Conservation (phyloP, 23 red algal genomes). For the Gracilaria vermiculophylla region DNA sequence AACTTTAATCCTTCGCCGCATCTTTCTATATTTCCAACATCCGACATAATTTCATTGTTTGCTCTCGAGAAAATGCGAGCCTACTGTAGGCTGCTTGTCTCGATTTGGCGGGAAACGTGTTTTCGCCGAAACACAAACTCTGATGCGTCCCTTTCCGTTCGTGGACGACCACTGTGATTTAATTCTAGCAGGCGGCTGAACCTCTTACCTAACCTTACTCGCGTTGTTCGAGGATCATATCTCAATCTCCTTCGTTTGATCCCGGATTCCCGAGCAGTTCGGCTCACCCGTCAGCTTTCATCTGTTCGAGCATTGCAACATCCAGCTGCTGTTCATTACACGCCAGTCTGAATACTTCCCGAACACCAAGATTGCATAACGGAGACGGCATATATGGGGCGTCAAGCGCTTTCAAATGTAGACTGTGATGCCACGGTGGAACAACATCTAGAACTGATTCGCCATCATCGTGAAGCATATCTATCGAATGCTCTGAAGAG, state of each 20-base stretch:
- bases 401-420: not conserved
- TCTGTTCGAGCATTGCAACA: not conserved
- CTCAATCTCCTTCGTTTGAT: too few relatives aligned
- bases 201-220: too few relatives aligned
- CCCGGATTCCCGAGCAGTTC: too few relatives aligned
- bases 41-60: not conserved
- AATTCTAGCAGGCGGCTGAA: not conserved
- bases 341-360: too few relatives aligned
- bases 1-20: slow-evolving; percentile 5
- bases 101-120: not conserved
- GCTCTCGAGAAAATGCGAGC: not conserved
- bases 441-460: slow-evolving; percentile 24
- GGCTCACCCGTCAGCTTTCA: too few relatives aligned
- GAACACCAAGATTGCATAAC: too few relatives aligned
- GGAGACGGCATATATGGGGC: not conserved
- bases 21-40: not conserved
- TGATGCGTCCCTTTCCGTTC: not conserved
- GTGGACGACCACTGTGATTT: not conserved
- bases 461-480: slow-evolving; percentile 18
- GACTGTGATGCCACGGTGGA: slow-evolving; percentile 27
- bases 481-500: slow-evolving; percentile 7
- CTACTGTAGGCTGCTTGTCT: too few relatives aligned
- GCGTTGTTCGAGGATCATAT: too few relatives aligned
- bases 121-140: not conserved
- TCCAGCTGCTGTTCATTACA: not conserved